These are phyloP conservation scores for Lecanicillium sp. DNA, from an alignment of 2,329 filamentous ascomycete species.

Conservation along the genomic window DNA sequence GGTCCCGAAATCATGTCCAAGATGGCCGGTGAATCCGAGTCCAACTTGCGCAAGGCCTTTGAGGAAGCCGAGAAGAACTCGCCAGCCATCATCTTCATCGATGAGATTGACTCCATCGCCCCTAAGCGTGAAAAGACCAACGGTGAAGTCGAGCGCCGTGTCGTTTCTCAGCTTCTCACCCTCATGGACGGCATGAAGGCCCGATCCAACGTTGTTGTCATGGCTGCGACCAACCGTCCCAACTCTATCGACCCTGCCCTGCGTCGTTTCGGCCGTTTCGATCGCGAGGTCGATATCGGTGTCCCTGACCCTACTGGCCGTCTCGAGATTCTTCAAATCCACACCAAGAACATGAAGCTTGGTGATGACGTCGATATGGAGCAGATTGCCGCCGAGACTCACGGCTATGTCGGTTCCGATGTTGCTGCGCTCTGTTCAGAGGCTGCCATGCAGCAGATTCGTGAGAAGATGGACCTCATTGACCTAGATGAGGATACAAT, in stretches of 20 bases:
- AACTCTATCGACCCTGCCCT: conserved; percentile 98
- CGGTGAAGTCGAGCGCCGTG: conserved; percentile 95
- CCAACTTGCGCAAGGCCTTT: conserved; percentile 96
- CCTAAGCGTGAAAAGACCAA: conserved; percentile 99
- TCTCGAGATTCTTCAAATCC: conserved; percentile 97
- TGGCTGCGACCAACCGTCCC: conserved; percentile 97
- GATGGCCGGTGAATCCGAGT: conserved; percentile 99
- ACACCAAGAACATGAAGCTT: conserved; percentile 99
- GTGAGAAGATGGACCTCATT: conserved; percentile 99
- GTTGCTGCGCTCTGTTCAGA: conserved; percentile 96
- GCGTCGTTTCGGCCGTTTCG: conserved; percentile 96
- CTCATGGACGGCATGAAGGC: conserved; percentile 99
- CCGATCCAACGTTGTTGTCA: conserved; percentile 95
- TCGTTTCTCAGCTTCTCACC: conserved; percentile 92
- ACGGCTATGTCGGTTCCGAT: conserved; percentile 98
- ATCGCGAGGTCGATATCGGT: conserved; percentile 97
- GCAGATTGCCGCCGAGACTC: conserved; percentile 92
- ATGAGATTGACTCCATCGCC: conserved; percentile 98
- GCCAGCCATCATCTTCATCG: conserved; percentile 98
- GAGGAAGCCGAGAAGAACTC: conserved; percentile 99
- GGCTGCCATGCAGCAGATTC: conserved; percentile 99
- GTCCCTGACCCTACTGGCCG: conserved; percentile 96
- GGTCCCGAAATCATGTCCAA: conserved; percentile 99
- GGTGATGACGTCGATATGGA: conserved; percentile 94
- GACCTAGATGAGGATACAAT: conserved; percentile 99